Evolutionary conservation across 2,329 filamentous ascomycete species (phyloP).

Genomic region (Pseudocercospora eumusae): DNA sequence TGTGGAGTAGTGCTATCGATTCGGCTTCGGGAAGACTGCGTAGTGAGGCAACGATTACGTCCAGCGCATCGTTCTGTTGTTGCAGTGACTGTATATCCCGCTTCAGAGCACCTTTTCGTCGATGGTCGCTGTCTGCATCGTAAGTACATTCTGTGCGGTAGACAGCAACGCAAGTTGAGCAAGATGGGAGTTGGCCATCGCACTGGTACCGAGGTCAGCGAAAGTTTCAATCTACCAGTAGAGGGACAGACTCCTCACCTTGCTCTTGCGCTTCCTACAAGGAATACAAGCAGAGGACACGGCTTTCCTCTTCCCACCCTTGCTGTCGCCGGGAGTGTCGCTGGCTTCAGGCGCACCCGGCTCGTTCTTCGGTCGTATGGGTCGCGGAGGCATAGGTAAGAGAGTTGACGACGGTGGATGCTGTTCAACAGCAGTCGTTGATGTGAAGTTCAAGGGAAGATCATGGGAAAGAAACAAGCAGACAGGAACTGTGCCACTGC

Average conservation of each 20-base stretch:
- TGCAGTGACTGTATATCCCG: slow-evolving; percentile 44
- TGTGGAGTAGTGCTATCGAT: slow-evolving; percentile 46
- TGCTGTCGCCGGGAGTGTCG: slow-evolving; percentile 33
- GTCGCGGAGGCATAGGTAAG: slow-evolving; percentile 37
- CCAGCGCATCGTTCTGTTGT: slow-evolving; percentile 41
- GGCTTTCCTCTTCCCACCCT: slow-evolving; percentile 40
- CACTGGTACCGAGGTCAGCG: slow-evolving; percentile 43
- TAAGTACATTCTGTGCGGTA: slow-evolving; percentile 55
- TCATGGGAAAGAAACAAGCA: slow-evolving; percentile 12
- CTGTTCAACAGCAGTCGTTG: slow-evolving; percentile 12
- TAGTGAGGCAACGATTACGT: slow-evolving; percentile 49
- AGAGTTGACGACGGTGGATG: slow-evolving; percentile 7
- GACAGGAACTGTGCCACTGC: slow-evolving; percentile 18
- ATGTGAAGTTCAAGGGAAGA: slow-evolving; percentile 3
- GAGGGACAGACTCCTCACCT: slow-evolving; percentile 39
- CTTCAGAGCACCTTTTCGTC: slow-evolving; percentile 47
- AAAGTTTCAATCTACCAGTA: neutral
- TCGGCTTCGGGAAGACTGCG: slow-evolving; percentile 49
- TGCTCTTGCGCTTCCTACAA: slow-evolving; percentile 55
- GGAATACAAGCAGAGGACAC: slow-evolving; percentile 51
- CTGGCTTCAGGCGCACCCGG: slow-evolving; percentile 26
- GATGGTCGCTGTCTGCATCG: slow-evolving; percentile 52
- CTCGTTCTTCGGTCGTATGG: slow-evolving; percentile 39
- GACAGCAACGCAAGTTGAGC: slow-evolving; percentile 54
- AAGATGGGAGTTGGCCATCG: slow-evolving; percentile 52